These are phyloP conservation scores for Pichia exigua DNA, from an alignment of 805 yeast species.

Conservation along the genomic window DNA sequence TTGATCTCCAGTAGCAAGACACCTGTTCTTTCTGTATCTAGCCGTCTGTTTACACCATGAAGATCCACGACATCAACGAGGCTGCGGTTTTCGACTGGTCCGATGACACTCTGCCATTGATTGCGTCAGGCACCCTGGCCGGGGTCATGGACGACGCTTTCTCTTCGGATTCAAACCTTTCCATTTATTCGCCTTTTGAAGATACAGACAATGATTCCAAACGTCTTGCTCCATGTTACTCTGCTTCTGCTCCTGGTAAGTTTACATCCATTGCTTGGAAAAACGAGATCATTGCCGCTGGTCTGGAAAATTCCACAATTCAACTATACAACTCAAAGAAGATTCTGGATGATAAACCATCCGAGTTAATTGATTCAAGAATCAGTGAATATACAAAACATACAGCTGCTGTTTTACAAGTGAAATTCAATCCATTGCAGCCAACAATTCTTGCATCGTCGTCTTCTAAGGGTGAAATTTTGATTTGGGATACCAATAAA, in stretches of 20 bases:
- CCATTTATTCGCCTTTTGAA: slow-evolving; percentile 64
- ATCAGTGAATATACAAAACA: slow-evolving; percentile 52
- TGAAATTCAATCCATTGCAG: slow-evolving; percentile 73
- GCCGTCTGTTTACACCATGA: slow-evolving; percentile 34
- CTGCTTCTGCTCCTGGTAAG: slow-evolving; percentile 45
- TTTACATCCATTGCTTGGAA: slow-evolving; percentile 87
- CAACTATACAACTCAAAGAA: slow-evolving; percentile 67
- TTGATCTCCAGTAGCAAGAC: not conserved
- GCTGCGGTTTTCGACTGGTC: slow-evolving; percentile 98
- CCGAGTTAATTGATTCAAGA: slow-evolving; percentile 34
- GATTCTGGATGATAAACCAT: slow-evolving; percentile 31
- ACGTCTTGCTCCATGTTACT: slow-evolving; percentile 29
- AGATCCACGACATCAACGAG: slow-evolving; percentile 71
- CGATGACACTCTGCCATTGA: slow-evolving; percentile 57
- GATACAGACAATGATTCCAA: slow-evolving; percentile 30
- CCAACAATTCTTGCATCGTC: slow-evolving; percentile 73
- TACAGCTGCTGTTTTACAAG: slow-evolving; percentile 59
- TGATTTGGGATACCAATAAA: slow-evolving; percentile 79
- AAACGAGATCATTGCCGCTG: slow-evolving; percentile 70
- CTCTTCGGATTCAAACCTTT: slow-evolving; percentile 68
- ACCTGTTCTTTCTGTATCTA: slow-evolving; percentile 5
- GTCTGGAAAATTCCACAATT: slow-evolving; percentile 73
- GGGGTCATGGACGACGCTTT: slow-evolving; percentile 91
- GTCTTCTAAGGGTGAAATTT: slow-evolving; percentile 82
- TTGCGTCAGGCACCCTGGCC: slow-evolving; percentile 92